phyloP scores from a whole-genome alignment of 2,329 filamentous ascomycete genomes.

The Aspergillus neotritici region DNA sequence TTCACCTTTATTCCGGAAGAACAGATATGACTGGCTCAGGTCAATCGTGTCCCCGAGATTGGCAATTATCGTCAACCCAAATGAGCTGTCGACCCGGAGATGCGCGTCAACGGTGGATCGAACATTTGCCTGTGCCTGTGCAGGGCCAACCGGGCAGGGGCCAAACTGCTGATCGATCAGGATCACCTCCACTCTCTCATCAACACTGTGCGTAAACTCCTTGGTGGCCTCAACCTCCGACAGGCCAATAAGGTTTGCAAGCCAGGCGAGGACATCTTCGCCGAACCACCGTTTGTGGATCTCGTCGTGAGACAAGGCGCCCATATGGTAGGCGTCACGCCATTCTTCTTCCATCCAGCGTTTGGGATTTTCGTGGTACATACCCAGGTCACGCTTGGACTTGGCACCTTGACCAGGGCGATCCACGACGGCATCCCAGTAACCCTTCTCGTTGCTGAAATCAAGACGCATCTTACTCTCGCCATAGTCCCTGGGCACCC shows the following conservation, averaged over 20 bases:
- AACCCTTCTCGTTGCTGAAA: constrained; percentile 34
- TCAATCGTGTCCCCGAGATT: neutral
- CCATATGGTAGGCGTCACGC: constrained; percentile 30
- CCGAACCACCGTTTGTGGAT: constrained; percentile 38
- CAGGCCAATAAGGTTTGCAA: constrained; percentile 2
- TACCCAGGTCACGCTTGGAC: constrained; percentile 25
- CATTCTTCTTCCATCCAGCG: constrained; percentile 39
- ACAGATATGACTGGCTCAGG: neutral
- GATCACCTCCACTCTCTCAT: neutral
- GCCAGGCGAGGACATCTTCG: constrained; percentile 26
- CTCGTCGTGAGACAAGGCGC: constrained; percentile 21
- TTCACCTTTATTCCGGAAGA: neutral
- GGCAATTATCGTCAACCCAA: neutral
- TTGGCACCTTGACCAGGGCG: constrained; percentile 18
- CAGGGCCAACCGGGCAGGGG: neutral
- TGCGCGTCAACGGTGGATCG: too few relatives aligned
- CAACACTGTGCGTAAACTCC: neutral
- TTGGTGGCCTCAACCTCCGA: neutral
- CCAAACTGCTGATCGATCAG: neutral
- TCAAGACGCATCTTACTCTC: constrained; percentile 37
- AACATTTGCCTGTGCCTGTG: neutral
- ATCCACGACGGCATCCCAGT: constrained; percentile 31
- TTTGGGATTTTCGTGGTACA: constrained; percentile 26
- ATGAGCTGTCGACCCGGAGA: too few relatives aligned
- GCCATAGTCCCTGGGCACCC: constrained; percentile 28